Evolutionary conservation across 1,284 basidiomycete species (phyloP), one percentile per base, ranked within the genome.

Genomic region (Rhodotorula sp.): DNA sequence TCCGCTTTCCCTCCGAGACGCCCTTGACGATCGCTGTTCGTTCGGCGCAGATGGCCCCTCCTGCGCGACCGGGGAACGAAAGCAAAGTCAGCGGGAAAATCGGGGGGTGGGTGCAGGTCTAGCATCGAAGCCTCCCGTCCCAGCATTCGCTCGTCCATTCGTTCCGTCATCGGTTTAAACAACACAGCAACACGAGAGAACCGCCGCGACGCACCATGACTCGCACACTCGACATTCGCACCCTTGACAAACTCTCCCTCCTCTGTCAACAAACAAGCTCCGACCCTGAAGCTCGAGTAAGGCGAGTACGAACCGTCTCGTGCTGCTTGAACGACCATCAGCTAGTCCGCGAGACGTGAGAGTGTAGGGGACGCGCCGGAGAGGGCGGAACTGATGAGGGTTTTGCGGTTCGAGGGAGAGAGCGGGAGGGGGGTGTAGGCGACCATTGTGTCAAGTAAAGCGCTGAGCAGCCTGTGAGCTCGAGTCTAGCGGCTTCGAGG

Each of bases 11-110:
- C 70, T 91, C 87, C 44, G 62, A 55, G 20, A 84, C 89, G 78
- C 75, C 91, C 79, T 93, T 94, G 30, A 91, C 88, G 61, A 94
- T 83, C 0, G 92, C 92, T 0, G 91, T 94, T 44, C 92, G 84
- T 79, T 96, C 92, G 0, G 92, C 93, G 75, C 92, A 96, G 69
- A 94, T 92, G 0, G 78, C 79, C 0, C 78, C 81, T 13, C 81
- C 82, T 82, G 67, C 4, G 17, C n/a, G n/a, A n/a, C n/a, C n/a
- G n/a, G n/a, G n/a, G n/a, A n/a, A n/a, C n/a, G n/a, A n/a, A n/a
- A n/a, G n/a, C n/a, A n/a, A 36, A 19, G 36, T 20, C 9, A 3
- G 49, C 10, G 39, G 8, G 7, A 5, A n/a, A 27, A 8, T n/a
- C 24, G 48, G 48, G 9, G 48, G 24, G 47, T n/a, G 48, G 22